Percentiles rank a stretch among this genome's conserved stretches.
phyloP scores from a whole-genome alignment of 1,139 yeast species.

The Saccharomyces hybrid region DNA sequence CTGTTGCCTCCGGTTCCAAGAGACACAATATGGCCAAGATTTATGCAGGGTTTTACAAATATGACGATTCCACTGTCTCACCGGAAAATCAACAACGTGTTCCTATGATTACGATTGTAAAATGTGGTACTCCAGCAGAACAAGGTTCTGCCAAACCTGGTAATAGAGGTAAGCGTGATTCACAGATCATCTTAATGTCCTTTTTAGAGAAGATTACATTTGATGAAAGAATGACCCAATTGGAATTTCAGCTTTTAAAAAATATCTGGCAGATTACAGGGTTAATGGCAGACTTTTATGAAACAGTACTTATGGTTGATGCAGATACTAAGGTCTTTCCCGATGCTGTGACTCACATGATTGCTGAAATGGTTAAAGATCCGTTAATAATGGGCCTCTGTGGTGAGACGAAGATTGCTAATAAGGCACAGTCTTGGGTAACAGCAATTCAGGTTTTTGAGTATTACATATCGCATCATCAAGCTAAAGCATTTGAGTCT shows the following conservation, averaged over 20 bases:
- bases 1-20: constrained; percentile 87
- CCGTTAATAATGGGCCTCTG: constrained; percentile 91
- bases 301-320: constrained; percentile 86
- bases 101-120: constrained; percentile 75
- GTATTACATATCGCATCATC: constrained; percentile 92
- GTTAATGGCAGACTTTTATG: constrained; percentile 78
- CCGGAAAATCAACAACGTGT: constrained; percentile 80
- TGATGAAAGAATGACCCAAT: constrained; percentile 94
- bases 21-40: constrained; percentile 98
- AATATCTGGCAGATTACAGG: constrained; percentile 86
- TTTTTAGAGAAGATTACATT: constrained; percentile 86
- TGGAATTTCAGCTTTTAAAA: constrained; percentile 74
- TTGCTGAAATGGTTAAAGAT: constrained; percentile 85
- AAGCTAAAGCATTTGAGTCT: constrained; percentile 91
- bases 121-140: constrained; percentile 90
- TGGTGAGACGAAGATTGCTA: constrained; percentile 94
- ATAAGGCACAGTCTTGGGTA: constrained; percentile 82
- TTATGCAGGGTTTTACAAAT: constrained; percentile 81
- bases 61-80: constrained; percentile 66
- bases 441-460: constrained; percentile 94
- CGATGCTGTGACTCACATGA: constrained; percentile 87
- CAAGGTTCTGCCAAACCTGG: constrained; percentile 80
- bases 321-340: constrained; percentile 93
- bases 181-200: constrained; percentile 89
- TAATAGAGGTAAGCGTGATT: constrained; percentile 96